Conservation (phyloP, 2,329 filamentous ascomycete species). For the Exophiala dermatitidis region DNA sequence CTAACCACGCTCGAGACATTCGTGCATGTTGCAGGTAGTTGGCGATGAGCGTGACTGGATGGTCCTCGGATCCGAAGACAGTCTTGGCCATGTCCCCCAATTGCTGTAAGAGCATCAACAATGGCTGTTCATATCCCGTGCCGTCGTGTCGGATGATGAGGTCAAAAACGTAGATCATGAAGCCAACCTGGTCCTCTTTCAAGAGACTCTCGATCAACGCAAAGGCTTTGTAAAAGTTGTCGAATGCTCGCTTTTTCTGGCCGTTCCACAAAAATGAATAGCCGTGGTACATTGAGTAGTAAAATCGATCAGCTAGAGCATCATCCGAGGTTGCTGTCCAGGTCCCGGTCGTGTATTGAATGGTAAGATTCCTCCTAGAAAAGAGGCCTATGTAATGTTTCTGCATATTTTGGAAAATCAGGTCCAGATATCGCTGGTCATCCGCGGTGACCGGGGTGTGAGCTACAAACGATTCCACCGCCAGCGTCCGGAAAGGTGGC, state of each 20-base stretch:
- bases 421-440: slow-evolving; percentile 22
- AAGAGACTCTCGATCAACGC: slow-evolving; percentile 24
- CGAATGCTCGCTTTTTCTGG: slow-evolving; percentile 24
- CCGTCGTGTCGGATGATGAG: slow-evolving; percentile 26
- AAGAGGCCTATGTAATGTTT: slow-evolving; percentile 25
- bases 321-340: slow-evolving; percentile 27
- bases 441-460: slow-evolving; percentile 13
- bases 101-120: slow-evolving; percentile 24
- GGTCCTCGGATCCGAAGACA: slow-evolving; percentile 21
- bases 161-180: slow-evolving; percentile 28
- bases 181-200: slow-evolving; percentile 25
- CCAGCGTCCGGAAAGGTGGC: slow-evolving; percentile 23
- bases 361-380: slow-evolving; percentile 19
- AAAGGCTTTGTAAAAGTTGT: slow-evolving; percentile 25
- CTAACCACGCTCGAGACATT: slow-evolving; percentile 21
- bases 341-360: slow-evolving; percentile 17
- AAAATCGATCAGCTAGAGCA: slow-evolving; percentile 25
- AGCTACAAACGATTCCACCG: slow-evolving; percentile 22
- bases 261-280: slow-evolving; percentile 26
- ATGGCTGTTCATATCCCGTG: slow-evolving; percentile 25
- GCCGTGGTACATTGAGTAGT: slow-evolving; percentile 27
- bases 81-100: slow-evolving; percentile 23
- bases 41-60: slow-evolving; percentile 25
- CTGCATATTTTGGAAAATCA: slow-evolving; percentile 22
- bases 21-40: slow-evolving; percentile 19